Evolutionary conservation across 768 basidiomycete species (phyloP), one percentile per base, ranked within the genome.

Genomic region (Tricholoma saponaceum): DNA sequence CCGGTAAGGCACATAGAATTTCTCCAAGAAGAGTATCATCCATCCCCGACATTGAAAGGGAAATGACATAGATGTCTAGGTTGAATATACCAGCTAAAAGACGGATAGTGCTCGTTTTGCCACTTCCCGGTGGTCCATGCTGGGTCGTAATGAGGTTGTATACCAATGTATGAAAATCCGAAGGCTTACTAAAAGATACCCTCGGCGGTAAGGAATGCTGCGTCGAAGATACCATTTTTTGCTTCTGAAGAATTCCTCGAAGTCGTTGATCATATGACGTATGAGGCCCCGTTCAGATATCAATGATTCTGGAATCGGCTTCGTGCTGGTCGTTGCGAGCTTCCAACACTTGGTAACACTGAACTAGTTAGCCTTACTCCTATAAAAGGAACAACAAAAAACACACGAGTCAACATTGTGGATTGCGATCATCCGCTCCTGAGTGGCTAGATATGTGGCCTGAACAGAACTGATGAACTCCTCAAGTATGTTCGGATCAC

Each of bases 81-180:
- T 78, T 79, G 23, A 91, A 79, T 66, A 88, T 87, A 16, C 87
- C 88, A 1, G 89, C 89, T 7, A 91, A 70, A 47, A 80, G 79
- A 60, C 88, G 85, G 54, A 89, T 89, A 49, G 90, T 76, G 26
- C 83, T 85, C 0, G 89, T 89, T 67, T 90, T 92, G 0, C 90
- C 89, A 14, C 85, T 82, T 8, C 90, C 89, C 28, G 89, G 87
- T 2, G 81, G 84, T 25, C 89, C 89, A 62, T 89, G 79, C 82
- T 84, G 18, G 14, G 35, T 16, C 12, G n/a, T 25, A 20, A 49
- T 50, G 7, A 52, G n/a, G 23, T 37, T 23, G 41, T n/a, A 47
- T 9, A n/a, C 3, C 18, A 47, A 10, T 23, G 35, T 9, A 23
- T 43, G 22, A 14, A 13, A 14, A 44, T n/a, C 0, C 0, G 30